Base-by-base conservation (phyloP, 148 eudicot species). In the Pouteria glomerata region DNA sequence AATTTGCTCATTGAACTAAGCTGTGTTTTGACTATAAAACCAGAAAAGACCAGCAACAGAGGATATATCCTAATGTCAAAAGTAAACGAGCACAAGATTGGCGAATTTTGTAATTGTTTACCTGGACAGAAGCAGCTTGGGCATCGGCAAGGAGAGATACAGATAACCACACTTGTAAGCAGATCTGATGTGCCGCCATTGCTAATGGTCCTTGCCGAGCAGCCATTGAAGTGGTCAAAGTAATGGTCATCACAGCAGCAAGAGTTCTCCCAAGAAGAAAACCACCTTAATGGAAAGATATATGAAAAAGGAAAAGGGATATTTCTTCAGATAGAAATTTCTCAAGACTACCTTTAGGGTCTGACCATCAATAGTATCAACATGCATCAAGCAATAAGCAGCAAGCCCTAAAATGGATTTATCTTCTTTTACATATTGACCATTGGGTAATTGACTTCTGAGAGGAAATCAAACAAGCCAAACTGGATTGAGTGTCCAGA, bases 41-140 rank as follows among this genome's bases (percentile, higher is more conserved):
- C 10, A 50, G 29, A 19, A 21, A 4, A 67, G 23, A 8, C n/a
- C 1, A 21, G 19, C 27, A 29, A 31, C 30, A 48, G 57, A 48
- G 6, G 15, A 33, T 15, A 24, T 48, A 10, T 14, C 3, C 31
- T 35, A 51, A 6, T 6, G 42, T 10, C 21, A 18, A 31, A 67
- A 27, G 16, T 29, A 4, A 29, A 57, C 12, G 37, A 57, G 62
- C 15, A 57, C 19, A 30, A 57, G 5, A 57, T 29, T 57, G 8
- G 19, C 13, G 62, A 57, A 57, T 27, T 57, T 55, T 57, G 30
- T 24, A 34, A 62, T 26, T 45, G 21, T 34, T 23, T 74, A 94
- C 98, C 96, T 94, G 98, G 83, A 85, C 88, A 57, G 98, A 91
- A 57, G 92, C 82, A 13, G 91, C 98, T 39, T 88, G 86, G 26